phyloP scores from a whole-genome alignment of 805 yeast genomes.

The Candida loeiensis region DNA sequence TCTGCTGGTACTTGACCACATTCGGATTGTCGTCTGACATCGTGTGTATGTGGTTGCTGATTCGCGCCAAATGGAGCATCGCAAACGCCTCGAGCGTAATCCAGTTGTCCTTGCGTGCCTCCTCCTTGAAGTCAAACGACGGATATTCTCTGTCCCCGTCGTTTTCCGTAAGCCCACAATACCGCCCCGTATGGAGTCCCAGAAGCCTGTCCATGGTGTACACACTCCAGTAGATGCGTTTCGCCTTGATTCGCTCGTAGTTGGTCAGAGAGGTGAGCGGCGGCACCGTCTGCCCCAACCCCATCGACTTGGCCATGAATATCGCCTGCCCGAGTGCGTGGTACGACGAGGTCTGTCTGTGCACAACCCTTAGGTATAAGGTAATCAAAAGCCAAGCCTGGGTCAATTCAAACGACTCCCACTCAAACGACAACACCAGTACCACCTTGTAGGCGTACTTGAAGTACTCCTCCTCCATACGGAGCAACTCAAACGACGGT shows the following conservation, averaged over 20 bases:
- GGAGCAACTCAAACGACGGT: constrained; percentile 24
- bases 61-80: constrained; percentile 41
- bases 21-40: constrained; percentile 24
- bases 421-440: constrained; percentile 33
- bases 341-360: constrained; percentile 35
- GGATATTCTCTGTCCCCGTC: constrained; percentile 38
- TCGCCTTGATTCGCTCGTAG: constrained; percentile 45
- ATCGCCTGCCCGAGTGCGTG: constrained; percentile 34
- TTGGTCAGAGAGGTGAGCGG: constrained; percentile 23
- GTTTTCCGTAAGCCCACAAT: constrained; percentile 31
- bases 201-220: constrained; percentile 52
- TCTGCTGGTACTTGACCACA: constrained; percentile 26
- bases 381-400: constrained; percentile 40
- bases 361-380: constrained; percentile 34
- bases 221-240: constrained; percentile 53
- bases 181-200: constrained; percentile 51
- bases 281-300: constrained; percentile 21
- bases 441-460: constrained; percentile 32
- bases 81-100: constrained; percentile 44
- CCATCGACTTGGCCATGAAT: constrained; percentile 38
- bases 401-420: constrained; percentile 42
- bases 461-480: constrained; percentile 33
- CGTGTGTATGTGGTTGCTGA: constrained; percentile 36
- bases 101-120: constrained; percentile 45
- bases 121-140: constrained; percentile 22